Conservation (phyloP, 352 stramenopile genomes). For the Poterioochromonas sp. region DNA sequence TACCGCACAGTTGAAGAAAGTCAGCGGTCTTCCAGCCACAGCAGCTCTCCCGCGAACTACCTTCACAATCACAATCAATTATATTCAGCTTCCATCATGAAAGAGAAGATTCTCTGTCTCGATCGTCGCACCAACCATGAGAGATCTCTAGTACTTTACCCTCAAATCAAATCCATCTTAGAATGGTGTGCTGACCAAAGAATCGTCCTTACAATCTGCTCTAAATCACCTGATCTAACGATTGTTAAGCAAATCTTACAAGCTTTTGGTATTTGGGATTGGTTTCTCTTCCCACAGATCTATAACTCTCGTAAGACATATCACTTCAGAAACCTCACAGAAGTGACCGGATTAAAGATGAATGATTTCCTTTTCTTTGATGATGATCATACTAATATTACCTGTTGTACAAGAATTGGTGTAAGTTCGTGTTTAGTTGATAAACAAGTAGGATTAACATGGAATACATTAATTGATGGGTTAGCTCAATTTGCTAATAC, state of each 20-base stretch:
- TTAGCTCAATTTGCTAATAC: not conserved
- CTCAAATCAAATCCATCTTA: not conserved
- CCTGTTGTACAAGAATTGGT: not conserved
- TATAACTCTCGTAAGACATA: not conserved
- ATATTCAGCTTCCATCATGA: not conserved
- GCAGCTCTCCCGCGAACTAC: not conserved
- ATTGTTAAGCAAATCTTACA: not conserved
- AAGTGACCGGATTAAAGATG: constrained; percentile 14
- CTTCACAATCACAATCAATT: no score
- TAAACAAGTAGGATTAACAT: not conserved
- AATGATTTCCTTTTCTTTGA: constrained; percentile 19
- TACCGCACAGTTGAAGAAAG: not conserved
- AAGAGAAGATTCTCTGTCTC: not conserved
- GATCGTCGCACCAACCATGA: not conserved
- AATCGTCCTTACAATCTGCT: constrained; percentile 1
- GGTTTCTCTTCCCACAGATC: constrained; percentile 11
- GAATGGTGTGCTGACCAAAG: not conserved
- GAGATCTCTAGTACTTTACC: not conserved
- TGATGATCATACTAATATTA: not conserved
- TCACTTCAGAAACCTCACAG: not conserved
- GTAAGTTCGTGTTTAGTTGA: not conserved
- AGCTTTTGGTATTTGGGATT: constrained; percentile 16
- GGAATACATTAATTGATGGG: not conserved
- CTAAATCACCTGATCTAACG: not conserved
- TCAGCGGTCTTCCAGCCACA: not conserved